Conservation (phyloP, 2,329 filamentous ascomycete genomes). For the Myriosclerotinia duriaeana region DNA sequence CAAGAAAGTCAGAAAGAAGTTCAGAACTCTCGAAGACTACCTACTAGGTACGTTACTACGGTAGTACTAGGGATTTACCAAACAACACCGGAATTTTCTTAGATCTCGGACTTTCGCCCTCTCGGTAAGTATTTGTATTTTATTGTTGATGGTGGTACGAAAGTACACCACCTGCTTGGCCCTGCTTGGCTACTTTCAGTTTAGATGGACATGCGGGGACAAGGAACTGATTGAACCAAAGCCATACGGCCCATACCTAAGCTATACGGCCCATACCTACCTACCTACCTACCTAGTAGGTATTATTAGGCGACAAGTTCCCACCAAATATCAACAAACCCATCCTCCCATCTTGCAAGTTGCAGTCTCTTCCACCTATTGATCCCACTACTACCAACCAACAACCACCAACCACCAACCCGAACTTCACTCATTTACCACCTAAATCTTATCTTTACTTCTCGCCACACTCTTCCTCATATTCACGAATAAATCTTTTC, state of each 20-base stretch:
- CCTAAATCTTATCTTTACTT: not conserved
- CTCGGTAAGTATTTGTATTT: not conserved
- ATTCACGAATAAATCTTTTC: not conserved
- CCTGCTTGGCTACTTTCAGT: constrained; percentile 11
- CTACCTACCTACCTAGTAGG: no score
- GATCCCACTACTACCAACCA: not conserved
- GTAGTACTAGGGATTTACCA: no score
- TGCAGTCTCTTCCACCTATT: not conserved
- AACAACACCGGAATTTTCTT: no score
- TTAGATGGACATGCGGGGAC: not conserved
- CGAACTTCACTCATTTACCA: not conserved
- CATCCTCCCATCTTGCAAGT: not conserved
- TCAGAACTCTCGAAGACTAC: no score
- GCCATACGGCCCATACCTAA: no score
- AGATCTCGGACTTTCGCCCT: no score
- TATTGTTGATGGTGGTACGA: constrained; percentile 1
- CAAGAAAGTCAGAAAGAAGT: no score
- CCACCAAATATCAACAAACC: not conserved
- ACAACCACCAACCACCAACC: not conserved
- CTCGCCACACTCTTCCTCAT: not conserved
- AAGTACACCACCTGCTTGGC: not conserved
- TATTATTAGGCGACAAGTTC: constrained; percentile 16
- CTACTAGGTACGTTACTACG: no score
- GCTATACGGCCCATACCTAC: no score
- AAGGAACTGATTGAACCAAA: constrained; percentile 8